Percentiles rank a stretch among this genome's conserved stretches.
Conservation (phyloP, 805 yeast species). For the Cyberlindnera maritima region DNA sequence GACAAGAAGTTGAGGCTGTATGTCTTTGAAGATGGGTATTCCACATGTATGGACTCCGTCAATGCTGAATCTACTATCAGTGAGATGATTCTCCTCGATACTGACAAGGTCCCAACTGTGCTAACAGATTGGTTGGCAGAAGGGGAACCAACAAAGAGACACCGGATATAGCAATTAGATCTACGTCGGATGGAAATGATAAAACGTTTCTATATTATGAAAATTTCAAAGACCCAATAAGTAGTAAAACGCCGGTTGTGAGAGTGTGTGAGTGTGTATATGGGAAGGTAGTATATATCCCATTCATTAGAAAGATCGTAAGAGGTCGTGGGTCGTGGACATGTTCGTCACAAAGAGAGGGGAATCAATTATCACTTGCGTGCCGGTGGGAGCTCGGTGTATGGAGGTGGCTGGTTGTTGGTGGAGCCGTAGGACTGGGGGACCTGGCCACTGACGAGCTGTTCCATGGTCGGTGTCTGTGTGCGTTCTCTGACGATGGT, state of each 20-base stretch:
- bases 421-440: constrained; percentile 16
- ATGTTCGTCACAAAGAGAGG: no score
- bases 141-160: constrained; percentile 4
- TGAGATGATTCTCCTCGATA: constrained; percentile 12
- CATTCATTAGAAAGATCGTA: no score
- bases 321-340: no score
- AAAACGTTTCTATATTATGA: background rate
- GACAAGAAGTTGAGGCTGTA: constrained; percentile 15
- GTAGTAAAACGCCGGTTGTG: background rate
- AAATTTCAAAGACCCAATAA: background rate
- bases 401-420: constrained; percentile 20
- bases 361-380: background rate
- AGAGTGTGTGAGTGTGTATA: no score
- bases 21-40: constrained; percentile 16
- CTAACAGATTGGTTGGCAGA: constrained; percentile 5
- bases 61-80: constrained; percentile 2
- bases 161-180: constrained; percentile 1
- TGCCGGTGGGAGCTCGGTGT: constrained; percentile 11
- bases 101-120: constrained; percentile 1
- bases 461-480: constrained; percentile 13
- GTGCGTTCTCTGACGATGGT: constrained; percentile 13
- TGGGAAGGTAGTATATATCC: no score
- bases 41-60: constrained; percentile 7
- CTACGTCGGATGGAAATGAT: background rate
- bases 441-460: constrained; percentile 1